phyloP scores from a whole-genome alignment of 768 basidiomycete genomes.

The Tremella mesenterica region DNA sequence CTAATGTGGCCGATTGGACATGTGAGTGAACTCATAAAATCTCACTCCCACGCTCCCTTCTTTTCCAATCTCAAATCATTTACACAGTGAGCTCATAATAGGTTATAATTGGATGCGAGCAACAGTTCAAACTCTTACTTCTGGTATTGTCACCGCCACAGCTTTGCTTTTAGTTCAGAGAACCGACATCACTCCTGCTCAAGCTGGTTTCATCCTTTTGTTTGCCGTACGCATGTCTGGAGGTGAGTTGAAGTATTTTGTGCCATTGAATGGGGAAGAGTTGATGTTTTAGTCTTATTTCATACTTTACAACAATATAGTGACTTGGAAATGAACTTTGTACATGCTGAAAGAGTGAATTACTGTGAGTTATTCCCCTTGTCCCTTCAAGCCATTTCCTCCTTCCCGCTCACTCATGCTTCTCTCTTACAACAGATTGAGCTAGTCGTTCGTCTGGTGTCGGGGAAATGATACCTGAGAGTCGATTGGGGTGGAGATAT shows the following conservation, averaged over 20 bases:
- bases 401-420: no score
- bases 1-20: constrained; percentile 21
- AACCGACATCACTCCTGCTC: constrained; percentile 19
- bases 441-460: no score
- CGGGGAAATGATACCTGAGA: no score
- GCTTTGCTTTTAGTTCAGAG: constrained; percentile 28
- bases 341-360: constrained; percentile 40
- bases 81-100: background rate
- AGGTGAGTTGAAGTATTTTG: constrained; percentile 10
- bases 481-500: no score
- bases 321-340: constrained; percentile 39
- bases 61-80: background rate
- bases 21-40: constrained; percentile 13
- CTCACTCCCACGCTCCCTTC: no score
- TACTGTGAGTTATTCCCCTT: constrained; percentile 22
- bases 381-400: no score
- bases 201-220: constrained; percentile 38
- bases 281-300: constrained; percentile 20
- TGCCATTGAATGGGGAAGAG: background rate
- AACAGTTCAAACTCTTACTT: constrained; percentile 21
- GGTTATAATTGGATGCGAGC: constrained; percentile 31
- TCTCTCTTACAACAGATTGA: no score
- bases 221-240: constrained; percentile 30
- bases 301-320: constrained; percentile 28
- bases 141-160: constrained; percentile 30